A percentile compares a stretch with the other conserved stretches of the same genome.
Evolutionary conservation across 148 eudicot species (phyloP).

Genomic region (Camellia sinensis): DNA sequence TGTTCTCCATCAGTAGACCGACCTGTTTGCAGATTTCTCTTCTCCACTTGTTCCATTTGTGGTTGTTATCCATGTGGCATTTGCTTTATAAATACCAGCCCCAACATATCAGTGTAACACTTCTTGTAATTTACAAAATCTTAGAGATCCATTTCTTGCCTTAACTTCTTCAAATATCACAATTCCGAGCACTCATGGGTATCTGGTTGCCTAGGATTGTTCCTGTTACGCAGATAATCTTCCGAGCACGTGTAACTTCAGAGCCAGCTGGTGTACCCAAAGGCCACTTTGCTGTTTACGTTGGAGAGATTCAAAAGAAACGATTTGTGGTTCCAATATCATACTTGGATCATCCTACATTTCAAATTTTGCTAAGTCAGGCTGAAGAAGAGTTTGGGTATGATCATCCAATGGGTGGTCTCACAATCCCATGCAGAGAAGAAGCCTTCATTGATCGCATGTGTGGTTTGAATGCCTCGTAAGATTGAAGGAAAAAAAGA

Average conservation of each 20-base stretch:
- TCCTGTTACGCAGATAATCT: not conserved
- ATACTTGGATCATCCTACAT: conserved; percentile 42
- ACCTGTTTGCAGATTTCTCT: no score
- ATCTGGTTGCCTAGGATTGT: not conserved
- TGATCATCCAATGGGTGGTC: conserved; percentile 50
- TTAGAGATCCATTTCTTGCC: not conserved
- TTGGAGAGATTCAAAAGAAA: conserved; percentile 39
- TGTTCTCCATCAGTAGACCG: no score
- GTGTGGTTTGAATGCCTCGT: conserved; percentile 20
- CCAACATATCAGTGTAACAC: no score
- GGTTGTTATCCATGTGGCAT: no score
- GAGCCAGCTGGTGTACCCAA: conserved; percentile 34
- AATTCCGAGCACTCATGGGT: not conserved
- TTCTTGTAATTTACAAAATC: not conserved
- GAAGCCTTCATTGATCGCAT: conserved; percentile 35
- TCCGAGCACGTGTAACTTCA: not conserved
- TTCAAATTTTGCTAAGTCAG: conserved; percentile 38
- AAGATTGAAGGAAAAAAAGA: not conserved
- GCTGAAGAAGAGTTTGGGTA: conserved; percentile 51
- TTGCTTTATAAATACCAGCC: no score
- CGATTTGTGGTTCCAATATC: conserved; percentile 45
- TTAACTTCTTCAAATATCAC: not conserved
- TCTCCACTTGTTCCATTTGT: no score
- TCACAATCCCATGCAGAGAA: conserved; percentile 45
- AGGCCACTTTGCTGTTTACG: conserved; percentile 52